Conservation (phyloP, 768 basidiomycete species). For the Lentinus tigrinus region DNA sequence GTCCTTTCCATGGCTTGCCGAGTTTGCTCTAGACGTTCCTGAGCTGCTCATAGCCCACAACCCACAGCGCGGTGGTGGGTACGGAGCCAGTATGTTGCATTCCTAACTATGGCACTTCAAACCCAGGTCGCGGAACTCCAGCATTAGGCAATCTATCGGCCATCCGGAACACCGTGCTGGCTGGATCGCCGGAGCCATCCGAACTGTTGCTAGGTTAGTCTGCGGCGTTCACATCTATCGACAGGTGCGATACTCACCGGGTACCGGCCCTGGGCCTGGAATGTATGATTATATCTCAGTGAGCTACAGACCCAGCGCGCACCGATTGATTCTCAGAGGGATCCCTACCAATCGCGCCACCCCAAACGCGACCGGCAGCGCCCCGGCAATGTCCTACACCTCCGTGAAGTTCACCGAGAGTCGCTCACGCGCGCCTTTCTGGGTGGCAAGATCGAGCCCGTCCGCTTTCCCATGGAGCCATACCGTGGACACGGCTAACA, state of each 20-base stretch:
- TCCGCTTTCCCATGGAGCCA: background rate
- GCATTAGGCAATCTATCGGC: background rate
- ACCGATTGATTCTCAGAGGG: conserved; percentile 6
- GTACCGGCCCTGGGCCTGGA: conserved; percentile 3
- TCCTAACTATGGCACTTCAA: background rate
- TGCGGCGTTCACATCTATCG: background rate
- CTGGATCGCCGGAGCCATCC: background rate
- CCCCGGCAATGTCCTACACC: background rate
- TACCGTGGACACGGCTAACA: background rate
- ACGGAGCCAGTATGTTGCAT: conserved; percentile 3
- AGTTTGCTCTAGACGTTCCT: conserved; percentile 1
- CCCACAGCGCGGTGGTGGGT: background rate
- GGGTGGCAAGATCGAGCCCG: background rate
- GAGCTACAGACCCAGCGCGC: conserved; percentile 5
- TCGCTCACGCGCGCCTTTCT: background rate
- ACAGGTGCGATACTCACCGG: background rate
- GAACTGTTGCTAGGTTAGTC: background rate
- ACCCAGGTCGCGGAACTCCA: background rate
- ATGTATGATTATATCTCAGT: background rate
- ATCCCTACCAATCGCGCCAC: background rate
- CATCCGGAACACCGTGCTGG: background rate
- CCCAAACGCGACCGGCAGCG: background rate
- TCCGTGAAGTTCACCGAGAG: background rate
- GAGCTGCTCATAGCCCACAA: background rate
- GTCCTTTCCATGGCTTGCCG: background rate